Evolutionary conservation across 768 basidiomycete species (phyloP), one percentile per base, ranked within the genome.

Genomic region (Boletus edulis): DNA sequence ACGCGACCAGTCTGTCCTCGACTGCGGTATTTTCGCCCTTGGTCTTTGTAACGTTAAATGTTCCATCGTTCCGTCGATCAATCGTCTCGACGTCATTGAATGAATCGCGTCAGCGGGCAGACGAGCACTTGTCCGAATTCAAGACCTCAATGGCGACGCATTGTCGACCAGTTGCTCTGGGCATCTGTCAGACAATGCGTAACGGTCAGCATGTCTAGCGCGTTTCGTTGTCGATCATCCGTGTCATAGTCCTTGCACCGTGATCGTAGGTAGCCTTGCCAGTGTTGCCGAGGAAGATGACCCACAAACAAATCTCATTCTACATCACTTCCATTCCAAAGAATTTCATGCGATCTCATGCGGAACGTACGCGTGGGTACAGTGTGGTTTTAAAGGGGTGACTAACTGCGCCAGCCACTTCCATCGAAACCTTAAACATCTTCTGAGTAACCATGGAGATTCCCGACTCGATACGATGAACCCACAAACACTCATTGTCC

Each of bases 361-460:
- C 34, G 34, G 34, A 35, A 35, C 34, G 14, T 14, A 35, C 34
- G 34, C 34, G 34, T 14, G 34, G 34, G 34, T 14, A 35, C 6
- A 13, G 34, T 35, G 34, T 35, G 34, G 15, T 11, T 46, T 64
- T 31, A 64, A 34, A 57, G 59, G 4, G 53, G 32, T 31, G 24
- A 6, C 64, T 49, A 9, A 29, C 9, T 29, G 40, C 1, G 72
- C 64, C 43, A 80, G 49, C 81, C 80, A 83, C 35, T 72, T 70
- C 82, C 58, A 78, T 80, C 3, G 85, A 84, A 22, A 77, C 81
- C 24, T 24, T 22, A 3, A 24, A 24, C 24, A 79, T 7, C 18
- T 12, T 18, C 14, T 60, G 17, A 54, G 51, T 41, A 38, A 11
- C 22, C 29, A 34, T 11, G 29, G 34, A 35, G 34, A 35, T 35